Percentiles rank a stretch among this genome's conserved stretches.
Evolutionary conservation across 805 yeast genomes (phyloP).

Genomic region (Starmerella lactis-condensi): DNA sequence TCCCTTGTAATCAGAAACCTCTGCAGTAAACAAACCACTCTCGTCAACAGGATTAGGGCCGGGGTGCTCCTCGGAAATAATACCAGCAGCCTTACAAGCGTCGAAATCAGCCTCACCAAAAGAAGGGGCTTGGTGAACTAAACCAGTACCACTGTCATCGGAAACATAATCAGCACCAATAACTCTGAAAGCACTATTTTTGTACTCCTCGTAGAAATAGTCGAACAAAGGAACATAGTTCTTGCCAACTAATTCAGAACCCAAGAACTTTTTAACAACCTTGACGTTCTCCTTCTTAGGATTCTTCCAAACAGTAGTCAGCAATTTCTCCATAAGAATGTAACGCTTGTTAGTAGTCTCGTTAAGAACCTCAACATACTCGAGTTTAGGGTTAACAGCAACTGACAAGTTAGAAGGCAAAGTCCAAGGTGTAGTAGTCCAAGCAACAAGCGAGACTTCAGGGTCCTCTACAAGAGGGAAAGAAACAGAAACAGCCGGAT

Average conservation of each 20-base stretch:
- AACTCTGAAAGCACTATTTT: conserved; percentile 66
- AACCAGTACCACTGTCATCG: conserved; percentile 94
- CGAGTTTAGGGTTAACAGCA: conserved; percentile 79
- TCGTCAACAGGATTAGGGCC: conserved; percentile 96
- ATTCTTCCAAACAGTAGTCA: conserved; percentile 77
- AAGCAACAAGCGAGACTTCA: conserved; percentile 71
- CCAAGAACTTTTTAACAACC: conserved; percentile 61
- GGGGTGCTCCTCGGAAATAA: conserved; percentile 44
- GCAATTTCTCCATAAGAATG: conserved; percentile 66
- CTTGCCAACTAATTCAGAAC: conserved; percentile 60
- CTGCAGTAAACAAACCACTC: conserved; percentile 61
- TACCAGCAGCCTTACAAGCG: conserved; percentile 57
- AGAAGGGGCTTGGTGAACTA: conserved; percentile 96
- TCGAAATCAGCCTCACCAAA: conserved; percentile 97
- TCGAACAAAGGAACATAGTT: conserved; percentile 70
- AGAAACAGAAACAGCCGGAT: conserved; percentile 88
- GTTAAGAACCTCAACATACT: conserved; percentile 80
- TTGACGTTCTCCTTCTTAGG: conserved; percentile 79
- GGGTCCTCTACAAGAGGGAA: conserved; percentile 69
- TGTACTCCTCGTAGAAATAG: conserved; percentile 58
- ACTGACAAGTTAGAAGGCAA: conserved; percentile 83
- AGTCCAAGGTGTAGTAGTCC: conserved; percentile 99
- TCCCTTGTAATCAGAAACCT: conserved; percentile 61
- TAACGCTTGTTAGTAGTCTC: conserved; percentile 67
- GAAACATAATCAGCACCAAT: conserved; percentile 71